phyloP scores from a whole-genome alignment of 2,329 filamentous ascomycete species.

The Ophiosphaerella korrae region DNA sequence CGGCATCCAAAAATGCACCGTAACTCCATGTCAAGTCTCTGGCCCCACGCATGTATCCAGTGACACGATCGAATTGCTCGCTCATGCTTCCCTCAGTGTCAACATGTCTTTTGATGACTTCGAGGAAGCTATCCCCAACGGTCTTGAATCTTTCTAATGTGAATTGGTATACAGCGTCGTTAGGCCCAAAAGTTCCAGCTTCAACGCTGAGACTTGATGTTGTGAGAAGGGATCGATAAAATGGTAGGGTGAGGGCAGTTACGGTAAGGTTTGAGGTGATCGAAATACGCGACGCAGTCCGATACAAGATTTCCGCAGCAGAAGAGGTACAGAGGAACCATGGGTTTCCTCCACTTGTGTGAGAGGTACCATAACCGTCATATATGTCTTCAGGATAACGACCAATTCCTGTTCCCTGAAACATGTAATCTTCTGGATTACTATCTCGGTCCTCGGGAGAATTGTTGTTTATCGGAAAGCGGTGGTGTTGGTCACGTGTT shows the following conservation, averaged over 20 bases:
- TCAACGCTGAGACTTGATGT: slow-evolving; percentile 26
- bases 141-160: slow-evolving; percentile 38
- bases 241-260: slow-evolving; percentile 36
- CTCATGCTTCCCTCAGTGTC: slow-evolving; percentile 47
- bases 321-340: slow-evolving; percentile 53
- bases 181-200: slow-evolving; percentile 30
- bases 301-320: slow-evolving; percentile 49
- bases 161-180: slow-evolving; percentile 35
- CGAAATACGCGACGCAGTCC: slow-evolving; percentile 38
- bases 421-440: slow-evolving; percentile 9
- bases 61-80: slow-evolving; percentile 51
- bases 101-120: slow-evolving; percentile 48
- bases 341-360: slow-evolving; percentile 41
- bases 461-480: slow-evolving; percentile 48
- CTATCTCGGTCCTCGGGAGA: slow-evolving; percentile 15
- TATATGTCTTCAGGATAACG: slow-evolving; percentile 53
- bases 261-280: slow-evolving; percentile 37
- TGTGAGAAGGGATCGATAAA: slow-evolving; percentile 45
- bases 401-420: slow-evolving; percentile 46
- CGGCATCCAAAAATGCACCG: slow-evolving; percentile 49
- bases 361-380: slow-evolving; percentile 42
- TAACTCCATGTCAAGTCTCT: slow-evolving; percentile 54
- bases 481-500: slow-evolving; percentile 39
- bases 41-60: slow-evolving; percentile 49
- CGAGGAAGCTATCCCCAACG: slow-evolving; percentile 50